Percentiles rank a stretch among this genome's conserved stretches.
Evolutionary conservation across 805 yeast genomes (phyloP).

Genomic region (Nakazawaea ishiwadae): DNA sequence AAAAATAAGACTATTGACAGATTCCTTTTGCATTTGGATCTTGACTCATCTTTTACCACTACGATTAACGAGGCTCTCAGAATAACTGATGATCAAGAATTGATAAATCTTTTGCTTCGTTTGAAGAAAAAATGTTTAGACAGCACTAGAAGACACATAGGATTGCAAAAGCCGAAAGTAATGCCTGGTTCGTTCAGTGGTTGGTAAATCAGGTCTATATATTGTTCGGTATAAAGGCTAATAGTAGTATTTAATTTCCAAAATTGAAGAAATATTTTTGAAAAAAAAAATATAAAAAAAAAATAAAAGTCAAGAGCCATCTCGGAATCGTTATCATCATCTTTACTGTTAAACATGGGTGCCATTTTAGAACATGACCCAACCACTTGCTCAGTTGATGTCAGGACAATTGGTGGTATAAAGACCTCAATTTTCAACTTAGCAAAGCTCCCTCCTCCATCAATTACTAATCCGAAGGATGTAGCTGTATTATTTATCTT

Average conservation of each 20-base stretch:
- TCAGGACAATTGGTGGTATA: constrained; percentile 41
- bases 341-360: neutral
- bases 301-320: too few species aligned
- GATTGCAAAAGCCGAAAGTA: neutral
- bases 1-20: constrained; percentile 11
- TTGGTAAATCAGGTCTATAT: neutral
- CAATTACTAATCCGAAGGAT: constrained; percentile 14
- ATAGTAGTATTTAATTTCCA: too few species aligned
- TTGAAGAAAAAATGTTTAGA: neutral
- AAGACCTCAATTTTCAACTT: constrained; percentile 38
- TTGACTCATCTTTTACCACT: neutral
- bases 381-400: constrained; percentile 3
- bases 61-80: constrained; percentile 4
- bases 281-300: too few species aligned
- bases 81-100: constrained; percentile 2
- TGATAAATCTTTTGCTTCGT: neutral
- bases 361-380: constrained; percentile 7
- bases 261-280: too few species aligned
- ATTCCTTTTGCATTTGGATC: constrained; percentile 3
- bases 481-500: constrained; percentile 36
- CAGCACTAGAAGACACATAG: too few species aligned
- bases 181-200: neutral
- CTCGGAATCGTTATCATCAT: too few species aligned
- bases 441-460: constrained; percentile 23
- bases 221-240: neutral